Base-by-base conservation (phyloP, 2,329 filamentous ascomycete genomes). In the Aspergillus calidoustus region DNA sequence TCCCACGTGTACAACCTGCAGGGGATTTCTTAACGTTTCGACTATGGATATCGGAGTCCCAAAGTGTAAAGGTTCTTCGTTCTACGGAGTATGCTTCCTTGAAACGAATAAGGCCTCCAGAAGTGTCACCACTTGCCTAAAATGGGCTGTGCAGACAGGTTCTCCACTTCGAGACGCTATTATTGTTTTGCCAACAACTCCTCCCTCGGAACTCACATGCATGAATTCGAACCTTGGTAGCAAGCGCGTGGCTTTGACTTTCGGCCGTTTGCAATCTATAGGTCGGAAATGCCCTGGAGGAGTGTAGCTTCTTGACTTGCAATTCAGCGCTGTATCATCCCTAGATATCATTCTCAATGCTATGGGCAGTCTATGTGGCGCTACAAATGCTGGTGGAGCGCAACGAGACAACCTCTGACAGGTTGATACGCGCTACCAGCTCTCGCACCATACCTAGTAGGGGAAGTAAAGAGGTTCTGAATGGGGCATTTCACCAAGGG, bases 391-490 rank as follows among this genome's bases (percentile, higher is more conserved):
- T 34, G 25, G 52, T 57, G 57, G 61, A 63, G 34, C 4, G 31
- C 44, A 48, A 17, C 30, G 28, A 43, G 54, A 54, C 19, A 22
- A 38, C 54, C 34, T 28, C 43, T 19, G 43, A 30, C 31, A 41
- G 5, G 23, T 38, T 17, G 15, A 38, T n/a, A 34, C 34, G 47
- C 30, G 25, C 22, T 44, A 46, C 34, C 44, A 52, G 41, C 38
- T 44, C 22, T 38, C 7, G 23, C 52, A 57, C 61, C 57, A 59
- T 58, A 41, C 60, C 55, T 34, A 38, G 61, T 47, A 55, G 62
- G 63, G 59, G 28, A 67, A 61, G 31, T 60, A 59, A 60, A 64
- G 38, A 63, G 65, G 57, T 60, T 25, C 34, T 53, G 57, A 17
- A 19, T 38, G 51, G 25, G 41, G 30, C 50, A 51, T 59, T 55